Conservation (phyloP, 768 basidiomycete species). For the Rhizopogon vesiculosus region DNA sequence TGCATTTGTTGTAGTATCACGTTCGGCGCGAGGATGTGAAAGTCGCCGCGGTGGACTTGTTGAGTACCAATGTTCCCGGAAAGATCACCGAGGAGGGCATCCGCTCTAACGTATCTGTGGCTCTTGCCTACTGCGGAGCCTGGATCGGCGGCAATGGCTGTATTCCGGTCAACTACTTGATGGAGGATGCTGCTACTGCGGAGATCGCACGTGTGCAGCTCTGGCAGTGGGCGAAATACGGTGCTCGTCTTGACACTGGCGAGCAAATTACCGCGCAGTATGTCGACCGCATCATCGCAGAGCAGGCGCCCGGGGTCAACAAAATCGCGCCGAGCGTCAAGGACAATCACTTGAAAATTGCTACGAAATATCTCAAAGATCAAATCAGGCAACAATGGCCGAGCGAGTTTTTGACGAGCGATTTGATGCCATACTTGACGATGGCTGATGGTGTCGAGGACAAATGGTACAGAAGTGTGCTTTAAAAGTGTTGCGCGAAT, state of each 20-base stretch:
- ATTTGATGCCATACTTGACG: conserved; percentile 86
- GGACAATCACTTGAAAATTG: conserved; percentile 68
- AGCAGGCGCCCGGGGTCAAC: conserved; percentile 60
- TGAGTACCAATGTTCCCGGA: conserved; percentile 80
- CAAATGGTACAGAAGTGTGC: conserved; percentile 46
- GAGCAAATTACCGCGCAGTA: conserved; percentile 65
- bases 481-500: conserved; percentile 20
- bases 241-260: conserved; percentile 61
- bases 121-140: conserved; percentile 89
- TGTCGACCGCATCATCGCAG: conserved; percentile 57
- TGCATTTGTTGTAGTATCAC: conserved; percentile 61
- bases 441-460: conserved; percentile 68
- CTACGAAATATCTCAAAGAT: conserved; percentile 70
- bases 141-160: conserved; percentile 98
- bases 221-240: conserved; percentile 96
- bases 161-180: conserved; percentile 92
- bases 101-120: conserved; percentile 80
- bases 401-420: conserved; percentile 94
- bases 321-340: conserved; percentile 61
- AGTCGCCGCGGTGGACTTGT: conserved; percentile 80
- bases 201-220: conserved; percentile 98
- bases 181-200: conserved; percentile 98
- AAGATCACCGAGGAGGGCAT: conserved; percentile 87
- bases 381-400: conserved; percentile 83
- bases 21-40: conserved; percentile 87